Evolutionary conservation across 345 rosid species (phyloP), one percentile per base, ranked within the genome.

Genomic region (thale cress (Arabidopsis thaliana)): DNA sequence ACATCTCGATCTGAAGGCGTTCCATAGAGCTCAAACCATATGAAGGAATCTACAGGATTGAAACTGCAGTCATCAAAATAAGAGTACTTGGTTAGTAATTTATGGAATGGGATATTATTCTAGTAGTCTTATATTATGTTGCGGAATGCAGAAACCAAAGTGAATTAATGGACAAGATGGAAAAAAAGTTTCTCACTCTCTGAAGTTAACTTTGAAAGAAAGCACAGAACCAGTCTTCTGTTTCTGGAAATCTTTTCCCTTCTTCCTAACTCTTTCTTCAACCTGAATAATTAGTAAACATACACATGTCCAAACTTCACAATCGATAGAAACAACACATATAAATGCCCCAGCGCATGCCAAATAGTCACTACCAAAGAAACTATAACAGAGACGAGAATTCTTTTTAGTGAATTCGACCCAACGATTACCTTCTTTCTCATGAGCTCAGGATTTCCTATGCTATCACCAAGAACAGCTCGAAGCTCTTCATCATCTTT

Each of bases 371-470:
- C 8, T 8, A 49, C 2, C 9, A 44, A 22, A 55, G 46, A 46
- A 34, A n/a, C 41, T 57, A 33, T 7, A 57, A 60, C 69, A 61
- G 52, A 38, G 42, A 42, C 65, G 4, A 4, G 40, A 60, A 62
- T 11, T 9, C 22, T 16, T 16, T 16, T 16, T 16, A 16, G 20
- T 16, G 20, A 16, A 10, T 41, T 22, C 28, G 67, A 69, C 4
- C 32, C 28, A 34, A 0, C 7, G 49, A 14, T 28, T 69, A 90
- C 98, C 85, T 86, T 85, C 81, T 89, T 84, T 77, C 88, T 84
- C 96, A 91, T 93, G 55, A 87, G 91, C 60, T 93, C 92, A 30
- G 98, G 98, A 72, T 91, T 51, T 55, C 98, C 98, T 12, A 93
- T 80, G 85, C 93, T 93, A 77, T 91, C 98, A 6, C 97, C 93